Evolutionary conservation across 73 alveolate genomes (phyloP).

Genomic region (Effrenium voratum): DNA sequence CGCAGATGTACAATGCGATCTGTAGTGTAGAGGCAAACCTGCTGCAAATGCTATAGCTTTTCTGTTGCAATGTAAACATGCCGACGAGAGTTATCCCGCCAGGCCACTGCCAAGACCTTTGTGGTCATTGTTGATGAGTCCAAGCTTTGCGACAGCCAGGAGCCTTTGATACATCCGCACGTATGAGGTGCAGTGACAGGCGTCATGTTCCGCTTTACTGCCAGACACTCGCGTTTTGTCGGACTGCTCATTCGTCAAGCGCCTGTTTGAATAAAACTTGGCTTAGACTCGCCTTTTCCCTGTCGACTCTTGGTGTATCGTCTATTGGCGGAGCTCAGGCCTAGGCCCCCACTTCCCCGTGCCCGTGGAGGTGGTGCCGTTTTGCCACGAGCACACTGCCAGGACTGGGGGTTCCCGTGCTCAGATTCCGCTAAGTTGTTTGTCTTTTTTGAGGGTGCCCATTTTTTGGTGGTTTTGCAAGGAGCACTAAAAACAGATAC

Average conservation of each 20-base stretch:
- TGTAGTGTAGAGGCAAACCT: no score
- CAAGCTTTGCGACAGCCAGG: slow-evolving; percentile 55
- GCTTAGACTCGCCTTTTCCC: not conserved
- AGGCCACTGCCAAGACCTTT: slow-evolving; percentile 76
- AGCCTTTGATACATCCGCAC: no score
- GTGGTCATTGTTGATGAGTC: slow-evolving; percentile 92
- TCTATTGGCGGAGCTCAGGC: not conserved
- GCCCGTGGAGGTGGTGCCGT: slow-evolving; percentile 93
- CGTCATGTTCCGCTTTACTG: not conserved
- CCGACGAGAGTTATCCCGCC: not conserved
- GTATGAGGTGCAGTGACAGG: not conserved
- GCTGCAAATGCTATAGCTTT: no score
- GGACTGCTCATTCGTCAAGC: not conserved
- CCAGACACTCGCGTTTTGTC: not conserved
- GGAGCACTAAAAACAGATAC: no score
- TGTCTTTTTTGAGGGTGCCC: no score
- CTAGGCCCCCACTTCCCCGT: slow-evolving; percentile 86
- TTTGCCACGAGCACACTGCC: slow-evolving; percentile 86
- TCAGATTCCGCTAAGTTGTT: not conserved
- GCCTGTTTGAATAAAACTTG: not conserved
- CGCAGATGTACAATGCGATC: no score
- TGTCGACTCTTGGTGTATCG: no score
- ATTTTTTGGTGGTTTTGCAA: no score
- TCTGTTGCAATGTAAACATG: not conserved
- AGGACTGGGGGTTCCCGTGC: not conserved